Base-by-base conservation (phyloP, 306 rosid species). In the Boehmeria nivea region DNA sequence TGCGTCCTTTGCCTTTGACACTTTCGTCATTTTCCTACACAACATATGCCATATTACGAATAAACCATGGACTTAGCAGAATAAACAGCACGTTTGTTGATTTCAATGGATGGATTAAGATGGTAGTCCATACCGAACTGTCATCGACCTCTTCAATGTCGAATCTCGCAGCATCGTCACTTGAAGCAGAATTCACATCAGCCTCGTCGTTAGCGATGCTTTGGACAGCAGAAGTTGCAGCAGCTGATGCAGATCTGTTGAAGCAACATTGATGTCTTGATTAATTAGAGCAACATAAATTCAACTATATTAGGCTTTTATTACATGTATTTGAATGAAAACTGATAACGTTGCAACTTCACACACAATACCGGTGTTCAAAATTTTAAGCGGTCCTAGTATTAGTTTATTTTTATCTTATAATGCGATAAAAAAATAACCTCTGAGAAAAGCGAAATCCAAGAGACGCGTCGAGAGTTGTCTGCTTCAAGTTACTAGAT, bases 361-460 rank as follows among this genome's bases (percentile, higher is more conserved):
- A n/a, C n/a, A n/a, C n/a, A n/a, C n/a, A n/a, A n/a, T n/a, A n/a
- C n/a, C n/a, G n/a, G n/a, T n/a, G n/a, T n/a, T n/a, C n/a, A n/a
- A n/a, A n/a, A n/a, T n/a, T n/a, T n/a, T n/a, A n/a, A n/a, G n/a
- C n/a, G n/a, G n/a, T n/a, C n/a, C n/a, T n/a, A n/a, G n/a, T n/a
- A n/a, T n/a, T n/a, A n/a, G n/a, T n/a, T n/a, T n/a, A n/a, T n/a
- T n/a, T n/a, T n/a, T n/a, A n/a, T n/a, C n/a, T n/a, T n/a, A n/a
- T n/a, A n/a, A n/a, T n/a, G n/a, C n/a, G n/a, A n/a, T n/a, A n/a
- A 45, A 70, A 72, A 56, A 53, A 43, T 54, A 51, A 91, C 96
- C 99, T 84, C 65, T 87, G 87, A 51, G 95, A 84, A 53, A 17
- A 36, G 65, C 86, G 95, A 72, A 91, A 76, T 43, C 91, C 94